Conservation (phyloP, 768 basidiomycete species). For the Xanthoconium stramineum region DNA sequence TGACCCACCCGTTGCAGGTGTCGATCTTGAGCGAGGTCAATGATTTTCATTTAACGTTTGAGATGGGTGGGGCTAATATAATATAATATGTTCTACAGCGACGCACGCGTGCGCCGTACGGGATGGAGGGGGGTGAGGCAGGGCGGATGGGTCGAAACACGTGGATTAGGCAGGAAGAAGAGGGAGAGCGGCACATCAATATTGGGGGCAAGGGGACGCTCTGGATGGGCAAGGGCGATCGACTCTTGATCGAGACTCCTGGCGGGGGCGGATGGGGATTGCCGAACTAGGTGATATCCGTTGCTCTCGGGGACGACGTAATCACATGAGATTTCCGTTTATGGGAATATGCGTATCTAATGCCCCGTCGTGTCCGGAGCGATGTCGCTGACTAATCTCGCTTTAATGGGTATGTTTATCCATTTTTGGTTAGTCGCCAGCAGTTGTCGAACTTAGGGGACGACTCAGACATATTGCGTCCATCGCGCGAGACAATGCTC, state of each 20-base stretch:
- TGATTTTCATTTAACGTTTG: background rate
- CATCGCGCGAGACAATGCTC: no score
- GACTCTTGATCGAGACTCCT: conserved; percentile 79
- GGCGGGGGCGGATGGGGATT: conserved; percentile 88
- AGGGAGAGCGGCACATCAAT: conserved; percentile 62
- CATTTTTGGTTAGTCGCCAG: no score
- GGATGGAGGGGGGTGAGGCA: conserved; percentile 73
- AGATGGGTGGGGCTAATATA: background rate
- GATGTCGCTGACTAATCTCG: background rate
- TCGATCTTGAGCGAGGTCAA: conserved; percentile 83
- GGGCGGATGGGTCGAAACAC: conserved; percentile 76
- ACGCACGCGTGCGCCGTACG: conserved; percentile 83
- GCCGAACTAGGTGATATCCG: background rate
- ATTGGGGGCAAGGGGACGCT: conserved; percentile 88
- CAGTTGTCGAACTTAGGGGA: no score
- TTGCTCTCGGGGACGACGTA: background rate
- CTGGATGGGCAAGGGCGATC: conserved; percentile 86
- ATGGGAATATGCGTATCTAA: background rate
- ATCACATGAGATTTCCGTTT: no score
- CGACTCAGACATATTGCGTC: no score
- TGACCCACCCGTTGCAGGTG: conserved; percentile 78
- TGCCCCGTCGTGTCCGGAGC: background rate
- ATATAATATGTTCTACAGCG: conserved; percentile 42
- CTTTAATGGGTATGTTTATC: no score
- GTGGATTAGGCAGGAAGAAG: conserved; percentile 66